Base-by-base conservation (phyloP, 192 early-diverging fungal genomes). In the Mortierella hygrophila region DNA sequence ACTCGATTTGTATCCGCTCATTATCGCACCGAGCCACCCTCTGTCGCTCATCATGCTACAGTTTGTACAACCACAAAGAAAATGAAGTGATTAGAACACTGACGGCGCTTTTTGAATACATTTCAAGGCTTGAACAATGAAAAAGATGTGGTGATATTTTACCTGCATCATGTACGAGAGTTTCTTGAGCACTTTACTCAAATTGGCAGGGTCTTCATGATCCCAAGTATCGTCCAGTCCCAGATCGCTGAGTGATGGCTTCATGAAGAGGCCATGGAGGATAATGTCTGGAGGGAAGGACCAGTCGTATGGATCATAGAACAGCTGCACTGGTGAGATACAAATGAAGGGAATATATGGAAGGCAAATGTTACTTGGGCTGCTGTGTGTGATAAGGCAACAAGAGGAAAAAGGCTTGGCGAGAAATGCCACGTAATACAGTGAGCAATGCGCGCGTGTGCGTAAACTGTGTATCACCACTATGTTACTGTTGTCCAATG, bases 1-100 rank as follows among this genome's bases (percentile, higher is more conserved):
- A 85, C 44, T 85, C 83, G 70, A 85, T 60, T 72, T 85, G 83
- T 69, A 85, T 85, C 78, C 83, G 49, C 40, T 85, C 83, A 21
- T 85, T 80, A 4, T 85, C 83, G 38, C 77, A 85, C 18, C 40
- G 18, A 20, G 74, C 75, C 9, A 85, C 83, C 37, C 83, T n/a
- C 54, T 85, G 73, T 26, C 78, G 65, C 23, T 85, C 83, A 29
- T 63, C 83, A 57, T 85, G 75, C 78, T 85, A 57, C 26, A 49
- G 23, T 29, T 32, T 9, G n/a, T 32, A 32, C 15, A n/a, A 52
- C 21, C 49, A 20, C 16, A 20, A 52, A 15, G 44, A 52, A 52
- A 72, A 32, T 41, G 44, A 49, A 29, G 21, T 18, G 2, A 42
- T 23, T 23, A 60, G 37, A 6, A 16, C 18, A 20, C 49, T 52